A percentile compares a stretch with the other conserved stretches of the same genome.
These are phyloP conservation scores for Sphagnum tenellum DNA, from an alignment of 225 moss, liverwort and hornwort species.

Conservation along the genomic window DNA sequence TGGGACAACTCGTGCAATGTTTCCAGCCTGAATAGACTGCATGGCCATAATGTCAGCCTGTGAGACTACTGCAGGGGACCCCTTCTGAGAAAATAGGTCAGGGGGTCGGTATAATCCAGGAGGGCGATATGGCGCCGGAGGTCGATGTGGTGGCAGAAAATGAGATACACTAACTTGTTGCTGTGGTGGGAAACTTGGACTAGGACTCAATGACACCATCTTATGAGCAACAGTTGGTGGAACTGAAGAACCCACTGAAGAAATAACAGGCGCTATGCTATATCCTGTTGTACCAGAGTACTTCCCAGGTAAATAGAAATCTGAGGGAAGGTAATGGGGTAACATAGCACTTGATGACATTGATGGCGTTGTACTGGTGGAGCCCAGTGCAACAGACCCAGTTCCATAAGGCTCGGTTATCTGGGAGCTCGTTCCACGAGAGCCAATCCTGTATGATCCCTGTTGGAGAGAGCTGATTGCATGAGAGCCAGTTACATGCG, in stretches of 20 bases:
- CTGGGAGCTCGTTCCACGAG: no score
- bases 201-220: no score
- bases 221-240: no score
- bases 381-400: no score
- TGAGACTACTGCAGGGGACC: constrained; percentile 14
- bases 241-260: no score
- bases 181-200: no score
- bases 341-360: constrained; percentile 16
- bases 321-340: constrained; percentile 31
- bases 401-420: no score
- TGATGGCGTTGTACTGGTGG: constrained; percentile 1
- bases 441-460: no score
- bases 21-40: constrained; percentile 4
- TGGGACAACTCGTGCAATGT: constrained; percentile 13
- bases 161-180: background rate
- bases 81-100: constrained; percentile 23
- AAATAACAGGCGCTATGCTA: no score
- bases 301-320: constrained; percentile 21
- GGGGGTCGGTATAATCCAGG: constrained; percentile 42
- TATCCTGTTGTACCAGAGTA: no score
- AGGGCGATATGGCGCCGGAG: constrained; percentile 39
- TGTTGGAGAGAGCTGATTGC: no score
- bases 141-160: constrained; percentile 13
- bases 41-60: constrained; percentile 14
- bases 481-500: no score